Conservation (phyloP, 495 filamentous ascomycete species). For the Podospora conica region DNA sequence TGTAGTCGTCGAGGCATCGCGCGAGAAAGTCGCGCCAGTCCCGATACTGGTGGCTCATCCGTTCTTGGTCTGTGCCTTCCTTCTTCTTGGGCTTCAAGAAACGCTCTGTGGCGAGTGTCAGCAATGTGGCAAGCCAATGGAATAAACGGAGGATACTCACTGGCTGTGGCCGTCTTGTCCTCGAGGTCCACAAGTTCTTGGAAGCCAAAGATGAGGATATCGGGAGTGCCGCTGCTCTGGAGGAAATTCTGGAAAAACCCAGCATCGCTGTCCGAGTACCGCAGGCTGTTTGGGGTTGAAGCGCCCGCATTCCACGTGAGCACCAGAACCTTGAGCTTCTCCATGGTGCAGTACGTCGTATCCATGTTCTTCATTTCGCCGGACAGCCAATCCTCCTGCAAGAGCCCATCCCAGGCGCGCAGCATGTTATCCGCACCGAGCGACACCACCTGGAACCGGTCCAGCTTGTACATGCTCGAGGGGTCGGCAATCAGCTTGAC, state of each 20-base stretch:
- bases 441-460: slow-evolving; percentile 79
- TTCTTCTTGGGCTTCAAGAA: slow-evolving; percentile 82
- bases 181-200: slow-evolving; percentile 96
- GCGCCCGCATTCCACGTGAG: slow-evolving; percentile 98
- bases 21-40: slow-evolving; percentile 89
- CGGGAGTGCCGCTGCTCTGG: slow-evolving; percentile 64
- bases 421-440: slow-evolving; percentile 82
- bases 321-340: slow-evolving; percentile 68
- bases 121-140: background rate
- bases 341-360: slow-evolving; percentile 73
- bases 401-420: slow-evolving; percentile 85
- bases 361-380: slow-evolving; percentile 78
- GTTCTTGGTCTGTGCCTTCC: slow-evolving; percentile 80
- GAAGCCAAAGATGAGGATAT: slow-evolving; percentile 93
- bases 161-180: slow-evolving; percentile 95
- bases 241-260: slow-evolving; percentile 73
- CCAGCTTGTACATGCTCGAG: slow-evolving; percentile 80
- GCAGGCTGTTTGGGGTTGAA: slow-evolving; percentile 73
- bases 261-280: slow-evolving; percentile 57
- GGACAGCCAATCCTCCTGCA: slow-evolving; percentile 92
- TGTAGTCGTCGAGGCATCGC: slow-evolving; percentile 70
- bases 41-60: slow-evolving; percentile 95
- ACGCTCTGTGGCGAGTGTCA: slow-evolving; percentile 47
- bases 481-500: slow-evolving; percentile 68
- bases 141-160: slow-evolving; percentile 40